Evolutionary conservation across 2,329 filamentous ascomycete species (phyloP), one percentile per base, ranked within the genome.

Genomic region (Apiospora kogelbergensis): DNA sequence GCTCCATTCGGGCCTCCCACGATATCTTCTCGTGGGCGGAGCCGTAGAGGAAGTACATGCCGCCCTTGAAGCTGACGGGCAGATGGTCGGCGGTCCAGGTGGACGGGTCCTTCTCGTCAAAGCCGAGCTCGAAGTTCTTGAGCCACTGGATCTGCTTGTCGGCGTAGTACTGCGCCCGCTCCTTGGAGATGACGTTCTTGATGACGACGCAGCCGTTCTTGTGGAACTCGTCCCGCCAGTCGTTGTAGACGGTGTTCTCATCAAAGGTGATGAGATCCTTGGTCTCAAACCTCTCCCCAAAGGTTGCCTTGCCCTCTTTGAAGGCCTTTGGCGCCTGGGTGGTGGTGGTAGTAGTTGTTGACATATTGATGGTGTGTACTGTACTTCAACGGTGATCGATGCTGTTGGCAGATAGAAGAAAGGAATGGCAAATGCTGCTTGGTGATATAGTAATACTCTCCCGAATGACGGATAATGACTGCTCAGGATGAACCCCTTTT

Each of bases 181-280:
- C 81, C 1, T 72, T 72, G 17, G 74, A 73, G 68, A 84, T 79
- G 20, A 77, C 81, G 46, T 76, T 74, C 71, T 82, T 83, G 70
- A 84, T 76, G 13, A 84, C 71, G 1, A 78, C 79, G 69, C 75
- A 83, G 22, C 82, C 82, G 67, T 82, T 74, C 48, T 75, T 74
- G 71, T 80, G 76, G 68, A 84, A 80, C n/a, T 84, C 81, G 66
- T 83, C 81, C 5, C 82, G 78, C 81, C 81, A 84, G 72, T 83
- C 81, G 44, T 78, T 77, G 69, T 81, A 80, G 33, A 73, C 60
- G 73, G 76, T 69, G 72, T 65, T 71, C 6, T 69, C 53, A 30
- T 75, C 72, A 26, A 74, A 74, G 11, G 70, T 71, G 63, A 75
- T 67, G 1, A 74, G 68, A n/a, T 75, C 72, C 57, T 74, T 75